Evolutionary conservation across 495 filamentous ascomycete genomes (phyloP).

Genomic region (Neurospora tetraspora): DNA sequence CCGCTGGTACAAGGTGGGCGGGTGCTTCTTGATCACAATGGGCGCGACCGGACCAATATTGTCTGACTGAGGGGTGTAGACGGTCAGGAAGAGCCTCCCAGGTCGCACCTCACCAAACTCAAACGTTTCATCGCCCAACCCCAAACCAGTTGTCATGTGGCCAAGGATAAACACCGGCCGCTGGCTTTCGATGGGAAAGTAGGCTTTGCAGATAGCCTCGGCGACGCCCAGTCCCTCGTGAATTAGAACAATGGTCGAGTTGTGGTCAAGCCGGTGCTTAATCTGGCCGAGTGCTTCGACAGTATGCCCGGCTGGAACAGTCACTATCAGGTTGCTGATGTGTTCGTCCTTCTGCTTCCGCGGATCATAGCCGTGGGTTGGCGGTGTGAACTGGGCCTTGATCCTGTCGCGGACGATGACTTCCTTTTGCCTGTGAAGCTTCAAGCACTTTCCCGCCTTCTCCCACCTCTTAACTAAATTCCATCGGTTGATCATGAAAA

Average conservation of each 20-base stretch:
- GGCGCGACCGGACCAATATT: not conserved
- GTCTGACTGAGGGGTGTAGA: constrained; percentile 2
- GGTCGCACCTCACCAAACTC: constrained; percentile 49
- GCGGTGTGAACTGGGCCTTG: constrained; percentile 8
- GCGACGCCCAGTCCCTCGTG: constrained; percentile 77
- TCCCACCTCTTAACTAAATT: constrained; percentile 15
- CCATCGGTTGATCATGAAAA: constrained; percentile 19
- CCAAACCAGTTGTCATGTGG: constrained; percentile 55
- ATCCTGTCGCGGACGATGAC: constrained; percentile 8
- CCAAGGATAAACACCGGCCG: constrained; percentile 72
- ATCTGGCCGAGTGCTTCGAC: constrained; percentile 47
- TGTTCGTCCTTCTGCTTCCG: constrained; percentile 27
- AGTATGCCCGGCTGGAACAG: constrained; percentile 48
- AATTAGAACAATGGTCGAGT: constrained; percentile 69
- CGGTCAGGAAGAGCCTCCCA: constrained; percentile 18
- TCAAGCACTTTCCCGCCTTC: constrained; percentile 11
- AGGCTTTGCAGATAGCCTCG: constrained; percentile 54
- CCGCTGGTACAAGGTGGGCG: constrained; percentile 12
- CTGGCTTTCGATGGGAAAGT: constrained; percentile 54
- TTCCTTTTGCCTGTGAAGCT: constrained; percentile 8
- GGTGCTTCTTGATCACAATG: constrained; percentile 9
- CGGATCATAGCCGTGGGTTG: not conserved
- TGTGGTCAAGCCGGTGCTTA: constrained; percentile 52
- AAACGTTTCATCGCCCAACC: constrained; percentile 36
- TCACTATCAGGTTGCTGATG: constrained; percentile 68